Evolutionary conservation across 495 filamentous ascomycete genomes (phyloP).

Genomic region (Penicillium cosmopolitanum): DNA sequence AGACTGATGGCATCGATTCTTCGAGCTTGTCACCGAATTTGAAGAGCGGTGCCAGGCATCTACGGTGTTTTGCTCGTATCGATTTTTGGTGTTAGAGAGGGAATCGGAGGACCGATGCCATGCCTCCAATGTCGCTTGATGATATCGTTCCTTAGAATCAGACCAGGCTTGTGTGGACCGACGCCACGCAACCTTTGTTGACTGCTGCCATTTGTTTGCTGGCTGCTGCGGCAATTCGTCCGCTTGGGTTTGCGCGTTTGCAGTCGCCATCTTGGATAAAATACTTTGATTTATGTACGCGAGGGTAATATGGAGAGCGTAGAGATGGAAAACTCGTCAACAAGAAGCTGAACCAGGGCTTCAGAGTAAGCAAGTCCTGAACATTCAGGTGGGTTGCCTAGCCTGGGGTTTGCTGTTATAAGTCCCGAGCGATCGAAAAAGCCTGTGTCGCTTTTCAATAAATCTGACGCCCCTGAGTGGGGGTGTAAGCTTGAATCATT

Average conservation of each 20-base stretch:
- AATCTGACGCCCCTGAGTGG: conserved; percentile 1
- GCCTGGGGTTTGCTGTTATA: neutral
- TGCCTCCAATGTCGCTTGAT: conserved; percentile 14
- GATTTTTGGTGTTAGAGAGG: conserved; percentile 8
- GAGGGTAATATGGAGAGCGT: neutral
- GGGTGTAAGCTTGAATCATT: neutral
- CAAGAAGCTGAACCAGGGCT: no score
- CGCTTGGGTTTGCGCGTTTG: neutral
- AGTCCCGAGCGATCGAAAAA: neutral
- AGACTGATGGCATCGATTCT: conserved; percentile 12
- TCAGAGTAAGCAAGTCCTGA: neutral
- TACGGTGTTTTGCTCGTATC: conserved; percentile 10
- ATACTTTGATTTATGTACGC: neutral
- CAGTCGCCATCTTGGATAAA: neutral
- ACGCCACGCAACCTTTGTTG: conserved; percentile 16
- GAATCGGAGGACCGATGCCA: conserved; percentile 16
- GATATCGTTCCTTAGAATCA: conserved; percentile 16
- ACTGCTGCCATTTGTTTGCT: conserved; percentile 14
- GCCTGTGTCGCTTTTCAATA: neutral
- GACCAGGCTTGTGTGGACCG: conserved; percentile 13
- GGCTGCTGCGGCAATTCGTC: conserved; percentile 9
- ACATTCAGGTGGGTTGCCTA: neutral
- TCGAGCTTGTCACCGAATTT: neutral
- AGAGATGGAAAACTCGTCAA: neutral
- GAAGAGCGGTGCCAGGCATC: conserved; percentile 8